A percentile compares a stretch with the other conserved stretches of the same genome.
phyloP scores from a whole-genome alignment of 441 rosid species.

The Croton setiger region DNA sequence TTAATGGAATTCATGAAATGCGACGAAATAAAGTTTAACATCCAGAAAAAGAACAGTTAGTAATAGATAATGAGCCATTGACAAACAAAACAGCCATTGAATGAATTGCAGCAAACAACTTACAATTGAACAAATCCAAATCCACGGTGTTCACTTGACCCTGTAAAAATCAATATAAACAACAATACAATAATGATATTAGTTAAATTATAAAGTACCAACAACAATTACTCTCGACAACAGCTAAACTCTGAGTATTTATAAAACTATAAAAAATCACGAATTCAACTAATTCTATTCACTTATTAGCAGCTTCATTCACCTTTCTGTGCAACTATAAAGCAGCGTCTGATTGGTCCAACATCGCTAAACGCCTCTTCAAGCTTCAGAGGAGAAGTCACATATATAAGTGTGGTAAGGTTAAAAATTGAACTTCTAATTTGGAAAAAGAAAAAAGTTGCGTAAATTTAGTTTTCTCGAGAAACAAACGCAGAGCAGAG shows the following conservation, averaged over 20 bases:
- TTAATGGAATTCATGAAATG: background rate
- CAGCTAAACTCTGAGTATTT: background rate
- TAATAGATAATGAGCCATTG: background rate
- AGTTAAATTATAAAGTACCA: no score
- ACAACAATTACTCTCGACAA: no score
- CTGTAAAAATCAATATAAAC: slow-evolving; percentile 34
- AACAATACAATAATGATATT: background rate
- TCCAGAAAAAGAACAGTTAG: background rate
- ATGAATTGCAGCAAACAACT: slow-evolving; percentile 31
- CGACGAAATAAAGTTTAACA: background rate
- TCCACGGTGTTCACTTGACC: slow-evolving; percentile 87
- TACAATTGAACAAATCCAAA: slow-evolving; percentile 84
- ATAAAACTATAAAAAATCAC: background rate
- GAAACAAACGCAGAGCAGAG: slow-evolving; percentile 16
- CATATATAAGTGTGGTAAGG: background rate
- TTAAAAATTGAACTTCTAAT: background rate
- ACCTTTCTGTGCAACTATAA: slow-evolving; percentile 82
- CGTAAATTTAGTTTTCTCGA: background rate
- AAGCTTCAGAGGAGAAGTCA: slow-evolving; percentile 41
- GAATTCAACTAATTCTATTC: background rate
- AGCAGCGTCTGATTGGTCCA: slow-evolving; percentile 91
- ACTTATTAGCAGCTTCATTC: slow-evolving; percentile 3
- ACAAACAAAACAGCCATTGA: background rate
- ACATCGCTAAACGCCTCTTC: slow-evolving; percentile 86
- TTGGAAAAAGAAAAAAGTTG: background rate